phyloP scores from a whole-genome alignment of 179 eudicot genomes.

The Nepenthes alata region DNA sequence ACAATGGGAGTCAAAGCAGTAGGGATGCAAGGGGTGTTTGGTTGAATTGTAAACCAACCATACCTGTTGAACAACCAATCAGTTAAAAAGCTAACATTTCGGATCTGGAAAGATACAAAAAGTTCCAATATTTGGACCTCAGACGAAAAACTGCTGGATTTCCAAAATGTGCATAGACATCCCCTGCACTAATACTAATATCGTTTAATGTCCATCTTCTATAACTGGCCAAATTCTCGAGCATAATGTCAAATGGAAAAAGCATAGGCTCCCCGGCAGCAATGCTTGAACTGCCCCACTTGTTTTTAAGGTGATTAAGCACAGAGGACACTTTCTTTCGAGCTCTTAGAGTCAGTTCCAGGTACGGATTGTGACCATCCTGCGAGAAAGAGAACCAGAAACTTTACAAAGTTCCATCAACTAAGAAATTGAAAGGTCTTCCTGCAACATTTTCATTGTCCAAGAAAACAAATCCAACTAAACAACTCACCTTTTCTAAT shows the following conservation, averaged over 20 bases:
- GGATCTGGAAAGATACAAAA: neutral
- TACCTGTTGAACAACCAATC: slow-evolving; percentile 25
- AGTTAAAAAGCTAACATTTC: slow-evolving; percentile 1
- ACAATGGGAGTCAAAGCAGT: slow-evolving; percentile 6
- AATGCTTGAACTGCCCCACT: slow-evolving; percentile 33
- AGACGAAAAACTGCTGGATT: slow-evolving; percentile 28
- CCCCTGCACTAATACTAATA: slow-evolving; percentile 17
- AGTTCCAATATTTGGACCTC: slow-evolving; percentile 16
- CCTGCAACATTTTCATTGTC: neutral
- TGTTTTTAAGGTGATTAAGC: slow-evolving; percentile 24
- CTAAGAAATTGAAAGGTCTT: neutral
- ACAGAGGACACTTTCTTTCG: slow-evolving; percentile 33
- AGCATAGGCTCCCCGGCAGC: slow-evolving; percentile 31
- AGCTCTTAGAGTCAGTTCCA: slow-evolving; percentile 33
- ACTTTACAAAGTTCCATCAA: neutral
- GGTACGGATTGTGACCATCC: slow-evolving; percentile 36
- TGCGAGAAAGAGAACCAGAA: neutral
- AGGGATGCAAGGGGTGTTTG: slow-evolving; percentile 10
- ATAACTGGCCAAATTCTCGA: slow-evolving; percentile 11
- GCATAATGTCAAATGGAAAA: slow-evolving; percentile 18
- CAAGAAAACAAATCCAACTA: neutral
- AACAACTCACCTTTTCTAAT: slow-evolving; percentile 24
- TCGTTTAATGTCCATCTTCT: slow-evolving; percentile 28
- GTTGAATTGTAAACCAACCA: slow-evolving; percentile 28
- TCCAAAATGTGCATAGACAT: slow-evolving; percentile 28